Percentiles rank a stretch among this genome's conserved stretches.
These are phyloP conservation scores for Pythium pyrilobum DNA, from an alignment of 352 stramenopile species.

Conservation along the genomic window DNA sequence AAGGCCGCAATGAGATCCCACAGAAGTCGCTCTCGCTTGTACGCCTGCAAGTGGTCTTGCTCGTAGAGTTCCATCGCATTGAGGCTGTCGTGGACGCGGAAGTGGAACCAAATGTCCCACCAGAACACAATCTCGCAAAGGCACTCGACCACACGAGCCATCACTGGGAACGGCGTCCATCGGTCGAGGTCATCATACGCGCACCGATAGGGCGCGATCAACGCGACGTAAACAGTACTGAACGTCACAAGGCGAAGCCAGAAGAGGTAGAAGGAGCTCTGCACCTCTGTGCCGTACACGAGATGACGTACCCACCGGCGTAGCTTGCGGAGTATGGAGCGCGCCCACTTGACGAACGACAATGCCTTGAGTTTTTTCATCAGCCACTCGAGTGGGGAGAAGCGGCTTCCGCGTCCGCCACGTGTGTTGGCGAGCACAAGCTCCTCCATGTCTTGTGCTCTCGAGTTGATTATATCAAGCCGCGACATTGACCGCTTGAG, in stretches of 20 bases:
- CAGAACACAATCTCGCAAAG: slow-evolving; percentile 41
- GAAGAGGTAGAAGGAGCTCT: slow-evolving; percentile 45
- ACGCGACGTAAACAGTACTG: slow-evolving; percentile 41
- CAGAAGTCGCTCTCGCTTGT: slow-evolving; percentile 37
- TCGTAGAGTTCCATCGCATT: slow-evolving; percentile 52
- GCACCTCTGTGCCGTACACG: slow-evolving; percentile 39
- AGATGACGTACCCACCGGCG: slow-evolving; percentile 6
- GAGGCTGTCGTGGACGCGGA: slow-evolving; percentile 25
- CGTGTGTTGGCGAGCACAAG: slow-evolving; percentile 31
- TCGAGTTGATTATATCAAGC: slow-evolving; percentile 42
- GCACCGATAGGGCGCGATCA: slow-evolving; percentile 47
- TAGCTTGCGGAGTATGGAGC: not conserved
- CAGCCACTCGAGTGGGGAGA: not conserved
- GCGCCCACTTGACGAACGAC: not conserved
- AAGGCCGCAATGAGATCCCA: slow-evolving; percentile 35
- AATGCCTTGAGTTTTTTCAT: not conserved
- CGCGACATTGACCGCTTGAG: slow-evolving; percentile 26
- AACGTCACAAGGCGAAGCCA: slow-evolving; percentile 45
- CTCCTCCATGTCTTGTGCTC: slow-evolving; percentile 47
- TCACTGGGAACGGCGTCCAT: slow-evolving; percentile 31
- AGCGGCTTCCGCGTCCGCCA: slow-evolving; percentile 10
- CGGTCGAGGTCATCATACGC: slow-evolving; percentile 50
- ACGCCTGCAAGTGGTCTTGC: slow-evolving; percentile 26
- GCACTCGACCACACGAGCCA: slow-evolving; percentile 32
- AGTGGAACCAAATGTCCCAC: slow-evolving; percentile 48